Percentiles rank a stretch among this genome's conserved stretches.
phyloP scores from a whole-genome alignment of 2,329 filamentous ascomycete genomes.

The Huntiella bhutanensis region DNA sequence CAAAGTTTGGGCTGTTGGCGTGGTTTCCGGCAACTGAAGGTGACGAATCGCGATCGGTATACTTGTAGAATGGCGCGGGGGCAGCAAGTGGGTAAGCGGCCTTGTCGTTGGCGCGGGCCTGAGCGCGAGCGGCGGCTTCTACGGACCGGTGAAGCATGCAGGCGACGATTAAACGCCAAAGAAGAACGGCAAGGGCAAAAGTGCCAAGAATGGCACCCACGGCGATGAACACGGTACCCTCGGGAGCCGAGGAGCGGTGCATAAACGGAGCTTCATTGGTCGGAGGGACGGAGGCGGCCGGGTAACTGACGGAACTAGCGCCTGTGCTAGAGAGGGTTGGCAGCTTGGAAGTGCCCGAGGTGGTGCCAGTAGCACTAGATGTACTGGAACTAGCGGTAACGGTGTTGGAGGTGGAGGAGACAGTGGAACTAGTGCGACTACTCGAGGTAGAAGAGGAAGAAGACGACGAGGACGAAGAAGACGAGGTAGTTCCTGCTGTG shows the following conservation, averaged over 20 bases:
- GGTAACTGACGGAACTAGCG: conserved; percentile 35
- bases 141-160: conserved; percentile 87
- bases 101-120: conserved; percentile 53
- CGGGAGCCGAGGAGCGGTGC: conserved; percentile 66
- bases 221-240: conserved; percentile 90
- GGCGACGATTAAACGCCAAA: conserved; percentile 75
- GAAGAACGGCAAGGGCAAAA: conserved; percentile 60
- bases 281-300: conserved; percentile 59
- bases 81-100: conserved; percentile 39
- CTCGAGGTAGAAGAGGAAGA: background rate
- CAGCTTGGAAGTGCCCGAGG: conserved; percentile 16
- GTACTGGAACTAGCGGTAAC: background rate
- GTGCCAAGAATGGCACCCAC: conserved; percentile 78
- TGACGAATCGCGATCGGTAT: conserved; percentile 34
- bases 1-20: conserved; percentile 10
- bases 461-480: background rate
- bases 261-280: conserved; percentile 78
- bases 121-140: conserved; percentile 60
- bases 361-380: conserved; percentile 13
- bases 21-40: conserved; percentile 23
- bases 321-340: conserved; percentile 24
- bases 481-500: background rate
- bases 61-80: conserved; percentile 41
- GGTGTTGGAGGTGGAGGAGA: conserved; percentile 3
- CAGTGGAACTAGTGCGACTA: background rate